These are phyloP conservation scores for Dendrobium catenatum DNA, from an alignment of 106 monocot species.

Conservation along the genomic window DNA sequence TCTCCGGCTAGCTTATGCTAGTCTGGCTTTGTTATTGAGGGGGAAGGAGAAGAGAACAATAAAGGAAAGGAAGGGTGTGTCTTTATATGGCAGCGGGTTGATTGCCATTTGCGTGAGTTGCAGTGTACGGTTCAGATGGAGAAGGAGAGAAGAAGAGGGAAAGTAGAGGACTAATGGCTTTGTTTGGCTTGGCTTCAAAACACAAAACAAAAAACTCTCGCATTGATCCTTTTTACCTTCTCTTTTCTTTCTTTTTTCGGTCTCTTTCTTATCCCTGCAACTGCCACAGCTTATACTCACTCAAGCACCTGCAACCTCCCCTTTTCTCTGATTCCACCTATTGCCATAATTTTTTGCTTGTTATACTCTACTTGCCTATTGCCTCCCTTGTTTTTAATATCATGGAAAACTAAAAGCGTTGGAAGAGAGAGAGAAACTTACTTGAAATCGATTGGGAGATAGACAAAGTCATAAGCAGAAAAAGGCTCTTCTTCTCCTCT, in stretches of 20 bases:
- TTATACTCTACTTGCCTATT: background rate
- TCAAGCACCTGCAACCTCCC: slow-evolving; percentile 14
- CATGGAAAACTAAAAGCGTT: background rate
- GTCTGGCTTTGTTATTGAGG: background rate
- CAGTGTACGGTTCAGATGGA: slow-evolving; percentile 5
- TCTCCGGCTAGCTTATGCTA: slow-evolving; percentile 1
- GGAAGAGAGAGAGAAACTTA: slow-evolving; percentile 31
- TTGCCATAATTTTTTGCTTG: slow-evolving; percentile 3
- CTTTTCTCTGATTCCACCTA: slow-evolving; percentile 14
- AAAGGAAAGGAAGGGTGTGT: slow-evolving; percentile 2
- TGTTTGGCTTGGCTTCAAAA: too few relatives aligned
- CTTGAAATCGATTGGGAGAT: slow-evolving; percentile 99
- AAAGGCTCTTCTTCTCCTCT: slow-evolving; percentile 29
- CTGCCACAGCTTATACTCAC: background rate
- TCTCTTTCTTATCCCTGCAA: slow-evolving; percentile 3
- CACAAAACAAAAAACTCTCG: background rate
- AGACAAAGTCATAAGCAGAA: slow-evolving; percentile 94
- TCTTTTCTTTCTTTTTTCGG: background rate
- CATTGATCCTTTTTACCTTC: background rate
- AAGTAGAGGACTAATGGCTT: background rate
- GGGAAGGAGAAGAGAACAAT: background rate
- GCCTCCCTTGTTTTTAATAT: background rate
- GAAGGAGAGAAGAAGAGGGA: slow-evolving; percentile 11
- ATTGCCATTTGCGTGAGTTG: slow-evolving; percentile 7
- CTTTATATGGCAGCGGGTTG: slow-evolving; percentile 9